Evolutionary conservation across 352 stramenopile genomes (phyloP).

Genomic region (Globisporangium okanoganense): DNA sequence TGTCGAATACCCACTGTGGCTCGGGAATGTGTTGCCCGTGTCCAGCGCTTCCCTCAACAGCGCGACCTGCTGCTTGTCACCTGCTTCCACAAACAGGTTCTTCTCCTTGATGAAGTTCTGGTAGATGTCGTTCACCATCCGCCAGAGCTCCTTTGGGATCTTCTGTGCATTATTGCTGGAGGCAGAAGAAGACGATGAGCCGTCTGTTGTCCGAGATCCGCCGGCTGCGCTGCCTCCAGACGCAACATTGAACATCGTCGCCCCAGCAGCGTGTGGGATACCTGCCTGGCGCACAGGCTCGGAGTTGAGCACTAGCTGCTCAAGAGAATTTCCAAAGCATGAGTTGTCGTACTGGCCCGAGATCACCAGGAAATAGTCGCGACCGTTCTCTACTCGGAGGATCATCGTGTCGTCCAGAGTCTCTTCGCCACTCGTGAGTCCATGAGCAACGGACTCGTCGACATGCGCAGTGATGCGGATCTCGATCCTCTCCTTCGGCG

Average conservation of each 20-base stretch:
- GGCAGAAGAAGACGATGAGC: no score
- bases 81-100: slow-evolving; percentile 80
- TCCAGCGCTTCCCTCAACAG: slow-evolving; percentile 91
- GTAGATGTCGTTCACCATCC: slow-evolving; percentile 96
- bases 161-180: slow-evolving; percentile 40
- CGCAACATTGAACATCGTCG: slow-evolving; percentile 45
- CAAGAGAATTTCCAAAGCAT: slow-evolving; percentile 94
- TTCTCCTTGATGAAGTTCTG: slow-evolving; percentile 67
- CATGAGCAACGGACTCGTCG: slow-evolving; percentile 84
- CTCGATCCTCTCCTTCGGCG: slow-evolving; percentile 68
- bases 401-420: slow-evolving; percentile 96
- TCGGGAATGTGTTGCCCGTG: slow-evolving; percentile 81
- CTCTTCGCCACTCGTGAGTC: slow-evolving; percentile 88
- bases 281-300: slow-evolving; percentile 82
- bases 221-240: slow-evolving; percentile 13
- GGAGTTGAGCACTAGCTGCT: slow-evolving; percentile 91
- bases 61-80: slow-evolving; percentile 60
- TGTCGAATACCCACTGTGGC: slow-evolving; percentile 86
- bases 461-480: slow-evolving; percentile 92
- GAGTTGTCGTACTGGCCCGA: slow-evolving; percentile 90
- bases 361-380: slow-evolving; percentile 95
- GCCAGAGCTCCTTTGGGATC: slow-evolving; percentile 97
- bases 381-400: slow-evolving; percentile 94
- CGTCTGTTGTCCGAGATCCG: slow-evolving; percentile 12
- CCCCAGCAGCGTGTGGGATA: slow-evolving; percentile 14